phyloP scores from a whole-genome alignment of 805 yeast species.

The Candida khao-thaluensis region DNA sequence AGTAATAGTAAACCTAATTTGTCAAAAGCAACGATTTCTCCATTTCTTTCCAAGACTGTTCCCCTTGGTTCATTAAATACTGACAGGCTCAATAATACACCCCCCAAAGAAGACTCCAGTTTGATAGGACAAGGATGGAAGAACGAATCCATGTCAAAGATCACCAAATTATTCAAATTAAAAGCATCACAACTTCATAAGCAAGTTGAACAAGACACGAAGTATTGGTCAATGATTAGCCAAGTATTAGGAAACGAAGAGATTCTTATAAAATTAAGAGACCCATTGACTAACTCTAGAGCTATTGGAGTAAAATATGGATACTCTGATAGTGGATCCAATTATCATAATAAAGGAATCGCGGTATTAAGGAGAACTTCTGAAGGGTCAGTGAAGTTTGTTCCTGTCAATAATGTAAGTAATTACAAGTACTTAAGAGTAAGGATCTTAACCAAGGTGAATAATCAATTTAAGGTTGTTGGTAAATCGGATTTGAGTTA shows the following conservation, averaged over 20 bases:
- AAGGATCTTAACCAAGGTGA: conserved; percentile 54
- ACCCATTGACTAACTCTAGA: conserved; percentile 44
- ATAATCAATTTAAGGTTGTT: conserved; percentile 51
- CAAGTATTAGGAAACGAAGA: conserved; percentile 51
- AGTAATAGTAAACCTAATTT: conserved; percentile 83
- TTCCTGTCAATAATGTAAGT: conserved; percentile 25
- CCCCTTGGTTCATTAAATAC: conserved; percentile 73
- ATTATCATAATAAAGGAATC: conserved; percentile 68
- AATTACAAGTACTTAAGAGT: conserved; percentile 56
- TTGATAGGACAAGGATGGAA: conserved; percentile 81
- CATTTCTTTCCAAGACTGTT: conserved; percentile 69
- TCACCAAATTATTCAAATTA: conserved; percentile 49
- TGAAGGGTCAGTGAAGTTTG: conserved; percentile 32
- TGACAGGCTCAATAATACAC: conserved; percentile 32
- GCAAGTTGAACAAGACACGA: conserved; percentile 60
- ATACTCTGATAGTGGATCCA: conserved; percentile 87
- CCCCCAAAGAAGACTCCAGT: conserved; percentile 31
- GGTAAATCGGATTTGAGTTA: conserved; percentile 48
- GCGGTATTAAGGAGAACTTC: conserved; percentile 62
- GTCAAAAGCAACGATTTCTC: conserved; percentile 85
- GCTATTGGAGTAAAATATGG: conserved; percentile 86
- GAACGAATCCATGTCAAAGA: conserved; percentile 58
- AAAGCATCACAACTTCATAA: conserved; percentile 52
- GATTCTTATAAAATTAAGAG: conserved; percentile 64
- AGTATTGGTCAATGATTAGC: conserved; percentile 62